A percentile compares a stretch with the other conserved stretches of the same genome.
phyloP scores from a whole-genome alignment of 2,329 filamentous ascomycete genomes.

The Xylariaceae sp. region DNA sequence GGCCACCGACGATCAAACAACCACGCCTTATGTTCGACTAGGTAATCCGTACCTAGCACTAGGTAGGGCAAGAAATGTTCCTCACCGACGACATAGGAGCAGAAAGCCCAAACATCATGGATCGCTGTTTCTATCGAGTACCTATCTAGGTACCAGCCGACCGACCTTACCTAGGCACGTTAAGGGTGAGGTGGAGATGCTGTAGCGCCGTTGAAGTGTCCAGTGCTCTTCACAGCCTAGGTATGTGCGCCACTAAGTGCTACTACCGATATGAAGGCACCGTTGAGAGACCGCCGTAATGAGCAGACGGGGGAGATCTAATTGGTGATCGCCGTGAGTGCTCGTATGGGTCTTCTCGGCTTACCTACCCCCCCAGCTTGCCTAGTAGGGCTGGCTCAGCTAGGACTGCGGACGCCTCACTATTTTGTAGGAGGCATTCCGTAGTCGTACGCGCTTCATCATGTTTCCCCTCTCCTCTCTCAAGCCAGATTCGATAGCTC shows the following conservation, averaged over 20 bases:
- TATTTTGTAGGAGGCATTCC: background rate
- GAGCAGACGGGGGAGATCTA: constrained; percentile 1
- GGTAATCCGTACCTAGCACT: too few relatives aligned
- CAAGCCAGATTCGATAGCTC: background rate
- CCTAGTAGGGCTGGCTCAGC: constrained; percentile 20
- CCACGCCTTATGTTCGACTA: constrained; percentile 11
- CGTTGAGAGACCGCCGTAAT: background rate
- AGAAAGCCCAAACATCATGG: background rate
- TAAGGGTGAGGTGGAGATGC: background rate
- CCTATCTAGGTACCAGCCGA: background rate
- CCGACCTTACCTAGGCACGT: background rate
- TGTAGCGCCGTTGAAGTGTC: constrained; percentile 4
- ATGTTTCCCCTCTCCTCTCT: background rate
- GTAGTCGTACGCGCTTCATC: background rate
- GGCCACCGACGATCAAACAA: constrained; percentile 16
- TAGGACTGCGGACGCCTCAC: constrained; percentile 15
- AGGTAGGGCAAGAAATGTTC: constrained; percentile 3
- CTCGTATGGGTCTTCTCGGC: constrained; percentile 6
- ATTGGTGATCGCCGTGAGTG: background rate
- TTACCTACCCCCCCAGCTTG: constrained; percentile 3
- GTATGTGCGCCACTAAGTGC: background rate
- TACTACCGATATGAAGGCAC: background rate
- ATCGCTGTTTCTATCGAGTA: background rate
- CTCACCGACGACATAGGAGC: background rate
- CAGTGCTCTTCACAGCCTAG: constrained; percentile 3